Percentiles rank a stretch among this genome's conserved stretches.
Evolutionary conservation across 179 eudicot genomes (phyloP).

Genomic region (Heliamphora pulchella): DNA sequence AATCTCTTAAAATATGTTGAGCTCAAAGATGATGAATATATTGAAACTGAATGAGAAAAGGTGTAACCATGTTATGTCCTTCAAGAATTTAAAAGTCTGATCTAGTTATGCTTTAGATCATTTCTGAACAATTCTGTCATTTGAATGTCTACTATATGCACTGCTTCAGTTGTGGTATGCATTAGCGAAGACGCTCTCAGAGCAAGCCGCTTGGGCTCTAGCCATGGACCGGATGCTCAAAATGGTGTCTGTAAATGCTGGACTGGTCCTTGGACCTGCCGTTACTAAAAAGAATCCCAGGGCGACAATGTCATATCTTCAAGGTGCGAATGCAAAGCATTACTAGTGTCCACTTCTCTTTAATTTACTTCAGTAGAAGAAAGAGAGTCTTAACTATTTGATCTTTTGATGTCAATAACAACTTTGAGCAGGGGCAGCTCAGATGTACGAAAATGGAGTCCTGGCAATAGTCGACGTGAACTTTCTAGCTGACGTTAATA

Average conservation of each 20-base stretch:
- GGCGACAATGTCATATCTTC: slow-evolving; percentile 28
- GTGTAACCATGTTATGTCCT: not conserved
- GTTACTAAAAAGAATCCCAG: slow-evolving; percentile 29
- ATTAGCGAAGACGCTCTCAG: slow-evolving; percentile 36
- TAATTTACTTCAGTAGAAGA: not conserved
- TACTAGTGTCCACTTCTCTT: not conserved
- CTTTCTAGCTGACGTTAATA: slow-evolving; percentile 34
- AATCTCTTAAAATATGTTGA: not conserved
- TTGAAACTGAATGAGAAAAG: not conserved
- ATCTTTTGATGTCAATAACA: not conserved
- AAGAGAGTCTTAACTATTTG: not conserved
- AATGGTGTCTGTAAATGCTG: slow-evolving; percentile 41
- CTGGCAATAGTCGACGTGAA: slow-evolving; percentile 32
- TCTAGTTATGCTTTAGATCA: not conserved
- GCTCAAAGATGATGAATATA: not conserved
- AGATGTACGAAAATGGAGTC: slow-evolving; percentile 42
- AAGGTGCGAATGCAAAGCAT: slow-evolving; percentile 16
- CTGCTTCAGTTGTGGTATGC: slow-evolving; percentile 37
- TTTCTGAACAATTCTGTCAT: not conserved
- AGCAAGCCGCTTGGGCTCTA: slow-evolving; percentile 46
- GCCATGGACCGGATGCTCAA: slow-evolving; percentile 38
- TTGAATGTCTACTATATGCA: not conserved
- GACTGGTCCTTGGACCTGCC: slow-evolving; percentile 34
- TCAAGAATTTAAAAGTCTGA: not conserved
- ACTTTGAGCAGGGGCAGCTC: slow-evolving; percentile 28